Conservation (phyloP, 208 protist species). For the Acanthamoeba rhysodes region DNA sequence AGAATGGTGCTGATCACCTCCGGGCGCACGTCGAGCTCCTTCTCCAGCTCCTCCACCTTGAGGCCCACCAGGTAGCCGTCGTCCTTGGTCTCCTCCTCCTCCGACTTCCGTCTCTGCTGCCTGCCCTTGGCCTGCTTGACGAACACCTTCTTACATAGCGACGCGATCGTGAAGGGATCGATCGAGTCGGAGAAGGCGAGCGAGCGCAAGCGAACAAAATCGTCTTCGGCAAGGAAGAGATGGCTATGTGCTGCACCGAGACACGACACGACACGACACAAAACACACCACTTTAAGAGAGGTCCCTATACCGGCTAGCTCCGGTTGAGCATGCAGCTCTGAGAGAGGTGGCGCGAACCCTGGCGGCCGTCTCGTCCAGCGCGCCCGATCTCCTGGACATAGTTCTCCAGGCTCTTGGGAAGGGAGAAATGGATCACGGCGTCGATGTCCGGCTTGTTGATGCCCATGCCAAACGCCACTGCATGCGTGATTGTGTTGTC, state of each 20-base stretch:
- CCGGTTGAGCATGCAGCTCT: not conserved
- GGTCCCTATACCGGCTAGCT: not conserved
- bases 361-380: conserved; percentile 83
- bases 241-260: conserved; percentile 64
- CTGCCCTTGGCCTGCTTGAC: not conserved
- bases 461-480: conserved; percentile 75
- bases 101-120: not conserved
- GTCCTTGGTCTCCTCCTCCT: not conserved
- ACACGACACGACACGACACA: not conserved
- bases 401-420: conserved; percentile 80
- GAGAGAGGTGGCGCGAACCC: not conserved
- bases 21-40: conserved; percentile 22
- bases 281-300: not conserved
- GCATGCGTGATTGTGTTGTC: not conserved
- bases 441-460: conserved; percentile 84
- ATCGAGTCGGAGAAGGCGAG: conserved; percentile 50
- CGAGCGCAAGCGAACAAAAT: conserved; percentile 74
- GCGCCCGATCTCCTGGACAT: conserved; percentile 87
- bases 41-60: conserved; percentile 21
- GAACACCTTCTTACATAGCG: conserved; percentile 14
- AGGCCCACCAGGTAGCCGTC: conserved; percentile 12
- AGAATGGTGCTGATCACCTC: conserved; percentile 57
- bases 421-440: conserved; percentile 82
- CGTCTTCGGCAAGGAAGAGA: conserved; percentile 63
- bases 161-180: not conserved